phyloP scores from a whole-genome alignment of 2,329 filamentous ascomycete species.

The Helotiales sp. region DNA sequence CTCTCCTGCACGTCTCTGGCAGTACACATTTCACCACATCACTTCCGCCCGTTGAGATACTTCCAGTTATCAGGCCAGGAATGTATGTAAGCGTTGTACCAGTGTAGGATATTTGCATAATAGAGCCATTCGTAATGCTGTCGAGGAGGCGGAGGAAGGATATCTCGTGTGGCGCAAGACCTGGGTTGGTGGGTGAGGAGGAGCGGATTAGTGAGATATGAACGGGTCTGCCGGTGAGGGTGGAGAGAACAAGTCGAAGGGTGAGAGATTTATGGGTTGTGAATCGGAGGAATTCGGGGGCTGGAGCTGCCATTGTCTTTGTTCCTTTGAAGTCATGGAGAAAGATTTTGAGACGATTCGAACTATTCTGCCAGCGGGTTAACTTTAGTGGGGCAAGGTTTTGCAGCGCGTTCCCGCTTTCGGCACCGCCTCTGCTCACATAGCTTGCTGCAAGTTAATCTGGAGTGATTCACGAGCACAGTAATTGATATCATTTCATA shows the following conservation, averaged over 20 bases:
- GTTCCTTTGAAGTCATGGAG: neutral
- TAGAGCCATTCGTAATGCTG: constrained; percentile 89
- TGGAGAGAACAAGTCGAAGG: constrained; percentile 83
- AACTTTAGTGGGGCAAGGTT: constrained; percentile 14
- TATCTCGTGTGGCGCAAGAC: constrained; percentile 88
- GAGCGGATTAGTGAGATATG: constrained; percentile 94
- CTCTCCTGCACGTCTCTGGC: constrained; percentile 73
- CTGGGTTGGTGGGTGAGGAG: constrained; percentile 80
- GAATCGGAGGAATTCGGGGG: constrained; percentile 64
- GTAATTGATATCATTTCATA: neutral
- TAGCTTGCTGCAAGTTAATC: neutral
- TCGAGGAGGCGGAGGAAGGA: constrained; percentile 95
- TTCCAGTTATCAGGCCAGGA: constrained; percentile 88
- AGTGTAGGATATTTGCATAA: constrained; percentile 94
- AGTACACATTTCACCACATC: constrained; percentile 82
- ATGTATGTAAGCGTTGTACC: constrained; percentile 91
- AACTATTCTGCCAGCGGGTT: constrained; percentile 14
- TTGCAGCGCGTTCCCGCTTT: too few relatives aligned
- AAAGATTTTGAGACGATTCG: constrained; percentile 5
- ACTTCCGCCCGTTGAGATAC: constrained; percentile 64
- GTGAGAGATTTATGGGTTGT: constrained; percentile 82
- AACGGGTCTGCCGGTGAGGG: constrained; percentile 83
- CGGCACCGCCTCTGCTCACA: neutral
- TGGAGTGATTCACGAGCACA: neutral
- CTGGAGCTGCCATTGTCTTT: constrained; percentile 32